Evolutionary conservation across 176 grass and related monocot species (phyloP).

Genomic region (Saccharum officinarum): DNA sequence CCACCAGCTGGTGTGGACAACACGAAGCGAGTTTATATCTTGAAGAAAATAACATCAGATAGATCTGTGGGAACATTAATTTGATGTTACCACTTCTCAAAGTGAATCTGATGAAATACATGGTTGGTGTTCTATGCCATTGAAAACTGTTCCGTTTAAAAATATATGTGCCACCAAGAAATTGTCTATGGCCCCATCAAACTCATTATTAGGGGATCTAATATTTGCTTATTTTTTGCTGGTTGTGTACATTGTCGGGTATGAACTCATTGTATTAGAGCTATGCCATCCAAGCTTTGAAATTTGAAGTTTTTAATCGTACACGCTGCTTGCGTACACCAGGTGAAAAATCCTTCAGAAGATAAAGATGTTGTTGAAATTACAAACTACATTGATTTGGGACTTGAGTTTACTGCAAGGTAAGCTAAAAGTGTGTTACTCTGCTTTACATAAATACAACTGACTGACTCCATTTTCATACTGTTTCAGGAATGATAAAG

Average conservation of each 20-base stretch:
- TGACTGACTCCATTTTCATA: not conserved
- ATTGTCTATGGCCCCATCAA: not conserved
- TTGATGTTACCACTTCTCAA: not conserved
- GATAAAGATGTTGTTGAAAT: slow-evolving; percentile 85
- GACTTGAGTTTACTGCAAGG: slow-evolving; percentile 81
- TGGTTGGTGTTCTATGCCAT: not conserved
- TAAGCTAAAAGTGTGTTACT: slow-evolving; percentile 33
- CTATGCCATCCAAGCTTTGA: no score
- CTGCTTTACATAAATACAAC: not conserved
- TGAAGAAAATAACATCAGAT: not conserved
- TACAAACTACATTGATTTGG: slow-evolving; percentile 96
- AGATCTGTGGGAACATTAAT: not conserved
- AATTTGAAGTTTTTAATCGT: no score
- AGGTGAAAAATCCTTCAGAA: slow-evolving; percentile 95
- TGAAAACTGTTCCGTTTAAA: not conserved
- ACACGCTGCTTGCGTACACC: not conserved
- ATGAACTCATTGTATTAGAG: no score
- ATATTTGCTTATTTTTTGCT: not conserved
- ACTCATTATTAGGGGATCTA: not conserved
- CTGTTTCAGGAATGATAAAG: slow-evolving; percentile 54
- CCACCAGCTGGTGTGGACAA: not conserved
- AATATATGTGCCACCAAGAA: not conserved
- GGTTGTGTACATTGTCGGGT: not conserved
- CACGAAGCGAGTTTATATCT: not conserved
- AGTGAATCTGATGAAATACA: slow-evolving; percentile 9